Evolutionary conservation across 2,329 filamentous ascomycete species (phyloP).

Genomic region (Aspergillus sp.): DNA sequence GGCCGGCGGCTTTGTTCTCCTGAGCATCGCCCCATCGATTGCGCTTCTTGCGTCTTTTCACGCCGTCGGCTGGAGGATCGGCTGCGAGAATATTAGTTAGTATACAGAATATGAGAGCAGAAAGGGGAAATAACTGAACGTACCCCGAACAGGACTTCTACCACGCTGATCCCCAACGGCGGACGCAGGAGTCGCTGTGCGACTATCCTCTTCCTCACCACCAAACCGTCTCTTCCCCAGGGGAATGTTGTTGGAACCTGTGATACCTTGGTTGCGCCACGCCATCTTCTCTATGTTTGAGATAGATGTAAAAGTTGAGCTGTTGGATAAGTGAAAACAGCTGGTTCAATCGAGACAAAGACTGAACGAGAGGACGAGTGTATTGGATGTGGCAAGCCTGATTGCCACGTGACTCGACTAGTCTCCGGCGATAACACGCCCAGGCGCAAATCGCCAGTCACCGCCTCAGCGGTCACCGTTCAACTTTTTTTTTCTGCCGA

Average conservation of each 20-base stretch:
- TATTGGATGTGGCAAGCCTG: neutral
- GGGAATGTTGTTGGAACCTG: slow-evolving; percentile 97
- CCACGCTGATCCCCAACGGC: slow-evolving; percentile 74
- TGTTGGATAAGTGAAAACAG: slow-evolving; percentile 13
- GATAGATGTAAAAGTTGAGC: slow-evolving; percentile 15
- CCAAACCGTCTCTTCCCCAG: slow-evolving; percentile 83
- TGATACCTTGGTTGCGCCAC: slow-evolving; percentile 79
- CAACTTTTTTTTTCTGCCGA: slow-evolving; percentile 36
- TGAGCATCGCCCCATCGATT: slow-evolving; percentile 97
- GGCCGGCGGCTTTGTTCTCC: slow-evolving; percentile 96
- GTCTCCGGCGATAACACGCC: neutral
- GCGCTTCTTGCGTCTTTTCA: slow-evolving; percentile 92
- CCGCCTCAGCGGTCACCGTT: slow-evolving; percentile 34
- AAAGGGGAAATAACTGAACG: slow-evolving; percentile 37
- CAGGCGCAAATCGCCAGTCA: slow-evolving; percentile 17
- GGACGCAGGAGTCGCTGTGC: slow-evolving; percentile 51
- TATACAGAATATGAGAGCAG: slow-evolving; percentile 6
- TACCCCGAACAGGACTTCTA: slow-evolving; percentile 84
- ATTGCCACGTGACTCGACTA: neutral
- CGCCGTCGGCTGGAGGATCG: slow-evolving; percentile 69
- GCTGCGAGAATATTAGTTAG: slow-evolving; percentile 36
- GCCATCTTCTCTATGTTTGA: slow-evolving; percentile 53
- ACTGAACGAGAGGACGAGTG: neutral
- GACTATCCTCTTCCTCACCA: slow-evolving; percentile 58
- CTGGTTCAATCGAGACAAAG: neutral